These are phyloP conservation scores for Selenicereus undatus DNA, from an alignment of 148 eudicot species.

Conservation along the genomic window DNA sequence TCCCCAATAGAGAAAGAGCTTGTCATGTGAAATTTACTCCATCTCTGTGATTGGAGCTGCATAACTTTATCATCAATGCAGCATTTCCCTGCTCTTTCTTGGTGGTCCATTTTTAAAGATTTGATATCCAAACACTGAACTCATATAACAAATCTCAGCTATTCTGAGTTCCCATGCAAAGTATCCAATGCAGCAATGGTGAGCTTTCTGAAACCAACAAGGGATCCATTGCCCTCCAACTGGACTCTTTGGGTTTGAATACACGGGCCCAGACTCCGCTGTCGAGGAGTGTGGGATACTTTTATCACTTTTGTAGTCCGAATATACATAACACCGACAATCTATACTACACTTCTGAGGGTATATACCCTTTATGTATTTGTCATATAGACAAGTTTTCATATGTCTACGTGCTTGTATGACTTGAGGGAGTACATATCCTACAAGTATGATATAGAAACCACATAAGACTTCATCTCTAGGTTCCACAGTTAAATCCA, in stretches of 20 bases:
- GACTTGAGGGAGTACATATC: too few relatives aligned
- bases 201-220: neutral
- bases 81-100: neutral
- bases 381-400: too few relatives aligned
- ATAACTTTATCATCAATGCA: neutral
- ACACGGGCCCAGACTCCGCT: neutral
- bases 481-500: too few relatives aligned
- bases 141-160: neutral
- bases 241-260: neutral
- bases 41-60: slow-evolving; percentile 5
- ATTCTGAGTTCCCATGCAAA: neutral
- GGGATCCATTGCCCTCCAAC: neutral
- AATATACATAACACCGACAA: too few relatives aligned
- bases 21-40: neutral
- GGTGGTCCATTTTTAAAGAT: slow-evolving; percentile 20
- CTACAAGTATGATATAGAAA: too few relatives aligned
- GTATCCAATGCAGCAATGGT: neutral
- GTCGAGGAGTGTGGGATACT: too few relatives aligned
- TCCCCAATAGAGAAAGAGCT: slow-evolving; percentile 1
- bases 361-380: too few relatives aligned
- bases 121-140: neutral
- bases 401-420: too few relatives aligned
- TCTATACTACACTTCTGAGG: too few relatives aligned
- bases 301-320: too few relatives aligned
- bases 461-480: too few relatives aligned